Conservation (phyloP, 1,139 yeast species). For the Blastobotrys illinoisensis region DNA sequence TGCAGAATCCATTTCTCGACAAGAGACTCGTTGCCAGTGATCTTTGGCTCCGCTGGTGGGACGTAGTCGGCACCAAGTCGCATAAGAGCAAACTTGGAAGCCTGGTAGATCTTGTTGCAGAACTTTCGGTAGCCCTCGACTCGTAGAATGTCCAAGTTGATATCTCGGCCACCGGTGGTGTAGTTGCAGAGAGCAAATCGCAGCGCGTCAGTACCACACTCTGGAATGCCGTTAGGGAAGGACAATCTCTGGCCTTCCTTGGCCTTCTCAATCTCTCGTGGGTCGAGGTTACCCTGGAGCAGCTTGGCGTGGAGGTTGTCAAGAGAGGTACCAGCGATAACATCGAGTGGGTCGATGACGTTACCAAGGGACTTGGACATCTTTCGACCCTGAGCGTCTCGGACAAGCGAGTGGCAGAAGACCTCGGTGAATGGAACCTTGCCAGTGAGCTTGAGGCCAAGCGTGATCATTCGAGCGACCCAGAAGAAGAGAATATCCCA, state of each 20-base stretch:
- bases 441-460: constrained; percentile 87
- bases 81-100: constrained; percentile 93
- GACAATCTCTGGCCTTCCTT: constrained; percentile 81
- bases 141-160: constrained; percentile 90
- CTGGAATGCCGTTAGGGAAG: constrained; percentile 96
- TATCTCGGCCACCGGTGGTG: constrained; percentile 98
- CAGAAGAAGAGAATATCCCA: constrained; percentile 99
- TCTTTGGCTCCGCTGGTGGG: constrained; percentile 61
- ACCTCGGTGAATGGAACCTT: constrained; percentile 91
- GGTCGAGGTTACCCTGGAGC: constrained; percentile 77
- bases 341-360: constrained; percentile 93
- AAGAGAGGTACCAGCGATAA: constrained; percentile 79
- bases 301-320: constrained; percentile 77
- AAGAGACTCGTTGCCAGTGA: constrained; percentile 78
- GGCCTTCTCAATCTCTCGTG: constrained; percentile 83
- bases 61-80: constrained; percentile 82
- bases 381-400: constrained; percentile 98
- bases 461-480: constrained; percentile 94
- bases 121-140: constrained; percentile 99
- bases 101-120: constrained; percentile 99
- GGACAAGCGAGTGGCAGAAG: constrained; percentile 95
- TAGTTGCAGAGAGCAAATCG: constrained; percentile 98
- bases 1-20: constrained; percentile 97
- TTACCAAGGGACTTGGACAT: constrained; percentile 98
- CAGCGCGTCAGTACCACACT: constrained; percentile 98